Base-by-base conservation (phyloP, 768 basidiomycete species). In the Tulasnella sp. region DNA sequence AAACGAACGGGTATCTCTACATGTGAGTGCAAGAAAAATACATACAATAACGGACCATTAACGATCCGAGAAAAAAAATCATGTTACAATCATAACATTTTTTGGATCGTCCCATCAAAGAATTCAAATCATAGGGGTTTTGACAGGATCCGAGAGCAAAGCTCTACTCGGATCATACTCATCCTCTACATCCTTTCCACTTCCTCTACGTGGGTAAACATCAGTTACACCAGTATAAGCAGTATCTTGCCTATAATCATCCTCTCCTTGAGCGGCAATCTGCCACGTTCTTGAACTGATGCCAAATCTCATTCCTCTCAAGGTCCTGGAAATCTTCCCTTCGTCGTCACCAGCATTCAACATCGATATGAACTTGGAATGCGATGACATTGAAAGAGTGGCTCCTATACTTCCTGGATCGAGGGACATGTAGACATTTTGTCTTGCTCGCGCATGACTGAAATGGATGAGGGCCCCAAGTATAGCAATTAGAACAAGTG, bases 221-320 rank as follows among this genome's bases (percentile, higher is more conserved):
- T n/a, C 39, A n/a, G 5, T 10, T 6, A 25, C 39, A 6, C 39
- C 39, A 5, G n/a, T 6, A n/a, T 40, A 40, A 5, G 6, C 39
- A 16, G 19, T 40, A n/a, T n/a, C n/a, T n/a, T n/a, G n/a, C n/a
- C n/a, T n/a, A n/a, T n/a, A n/a, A 10, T 51, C 49, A 12, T 51
- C 49, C 20, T 51, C 49, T 3, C 39, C 49, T 34, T 51, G 39
- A 8, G 37, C 49, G 5, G 44, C 49, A n/a, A 51, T 34, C 27
- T 51, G 49, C 49, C 49, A 51, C 29, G 49, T 51, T 31, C 39
- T 13, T 24, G 22, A 16, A 16, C 49, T 51, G 40, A 51, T 51
- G 28, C 37, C 39, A 20, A 51, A 51, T n/a, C 16, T 39, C 37
- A 41, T 27, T 1, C 40, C 40, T 28, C 24, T 42, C 37, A 51